phyloP scores from a whole-genome alignment of 345 rosid species.

The Brassica juncea region DNA sequence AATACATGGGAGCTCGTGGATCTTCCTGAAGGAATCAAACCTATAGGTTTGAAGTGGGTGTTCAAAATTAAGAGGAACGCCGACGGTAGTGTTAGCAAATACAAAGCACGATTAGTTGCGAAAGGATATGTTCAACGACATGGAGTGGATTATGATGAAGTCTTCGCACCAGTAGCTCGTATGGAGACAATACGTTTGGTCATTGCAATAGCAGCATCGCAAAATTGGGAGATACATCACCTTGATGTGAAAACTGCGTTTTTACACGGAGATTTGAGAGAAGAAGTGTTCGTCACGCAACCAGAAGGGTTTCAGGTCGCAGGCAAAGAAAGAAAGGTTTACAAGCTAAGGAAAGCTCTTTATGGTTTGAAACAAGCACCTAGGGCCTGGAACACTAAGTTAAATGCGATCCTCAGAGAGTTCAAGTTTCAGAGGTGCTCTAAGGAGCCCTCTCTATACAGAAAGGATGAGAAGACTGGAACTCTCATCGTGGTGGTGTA shows the following conservation, averaged over 20 bases:
- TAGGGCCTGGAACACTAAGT: not conserved
- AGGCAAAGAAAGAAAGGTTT: too few species aligned
- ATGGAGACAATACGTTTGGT: not conserved
- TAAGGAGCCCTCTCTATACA: too few species aligned
- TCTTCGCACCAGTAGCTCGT: not conserved
- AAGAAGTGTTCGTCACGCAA: not conserved
- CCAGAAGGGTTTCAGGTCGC: not conserved
- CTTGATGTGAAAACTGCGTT: not conserved
- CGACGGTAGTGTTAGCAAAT: not conserved
- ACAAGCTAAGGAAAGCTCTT: not conserved
- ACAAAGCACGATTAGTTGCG: not conserved
- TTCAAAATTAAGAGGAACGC: not conserved
- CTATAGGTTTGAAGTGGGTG: not conserved
- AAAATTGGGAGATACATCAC: not conserved
- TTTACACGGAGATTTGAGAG: not conserved
- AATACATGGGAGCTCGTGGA: not conserved
- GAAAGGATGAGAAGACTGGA: not conserved
- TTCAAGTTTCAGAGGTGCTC: too few species aligned
- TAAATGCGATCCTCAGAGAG: too few species aligned
- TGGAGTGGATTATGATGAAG: not conserved
- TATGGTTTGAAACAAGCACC: not conserved
- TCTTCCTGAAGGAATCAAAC: not conserved
- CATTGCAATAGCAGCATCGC: not conserved
- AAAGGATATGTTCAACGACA: not conserved
- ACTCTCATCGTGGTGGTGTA: too few species aligned